Conservation (phyloP, 441 rosid species). For the Raphanus hybrid region DNA sequence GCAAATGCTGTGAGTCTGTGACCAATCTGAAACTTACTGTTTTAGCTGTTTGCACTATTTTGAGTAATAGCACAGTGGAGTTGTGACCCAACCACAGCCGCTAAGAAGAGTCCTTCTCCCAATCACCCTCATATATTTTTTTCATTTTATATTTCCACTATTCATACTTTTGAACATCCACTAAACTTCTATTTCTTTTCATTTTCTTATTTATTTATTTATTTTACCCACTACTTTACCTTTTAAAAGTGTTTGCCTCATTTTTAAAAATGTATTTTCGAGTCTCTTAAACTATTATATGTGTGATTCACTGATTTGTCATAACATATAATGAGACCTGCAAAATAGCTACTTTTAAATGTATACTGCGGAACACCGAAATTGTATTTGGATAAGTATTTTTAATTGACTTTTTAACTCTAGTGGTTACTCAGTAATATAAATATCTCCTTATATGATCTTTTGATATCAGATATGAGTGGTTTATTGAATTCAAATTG, state of each 20-base stretch:
- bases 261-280: background rate
- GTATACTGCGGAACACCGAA: background rate
- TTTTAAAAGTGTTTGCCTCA: constrained; percentile 1
- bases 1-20: background rate
- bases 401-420: background rate
- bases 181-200: background rate
- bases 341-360: background rate
- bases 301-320: background rate
- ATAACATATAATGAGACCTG: background rate
- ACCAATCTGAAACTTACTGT: background rate
- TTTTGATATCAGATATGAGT: background rate
- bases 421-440: background rate
- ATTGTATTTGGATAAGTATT: background rate
- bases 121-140: background rate
- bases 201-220: background rate
- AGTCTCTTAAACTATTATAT: background rate
- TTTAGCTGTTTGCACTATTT: background rate
- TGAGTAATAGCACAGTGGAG: background rate
- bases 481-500: background rate
- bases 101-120: background rate
- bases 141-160: background rate
- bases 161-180: constrained; percentile 21
- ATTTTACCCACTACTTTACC: constrained; percentile 14
- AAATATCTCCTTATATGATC: background rate
- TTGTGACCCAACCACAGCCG: constrained; percentile 15